Evolutionary conservation across 345 rosid species (phyloP).

Genomic region (Schrenkiella parvula): DNA sequence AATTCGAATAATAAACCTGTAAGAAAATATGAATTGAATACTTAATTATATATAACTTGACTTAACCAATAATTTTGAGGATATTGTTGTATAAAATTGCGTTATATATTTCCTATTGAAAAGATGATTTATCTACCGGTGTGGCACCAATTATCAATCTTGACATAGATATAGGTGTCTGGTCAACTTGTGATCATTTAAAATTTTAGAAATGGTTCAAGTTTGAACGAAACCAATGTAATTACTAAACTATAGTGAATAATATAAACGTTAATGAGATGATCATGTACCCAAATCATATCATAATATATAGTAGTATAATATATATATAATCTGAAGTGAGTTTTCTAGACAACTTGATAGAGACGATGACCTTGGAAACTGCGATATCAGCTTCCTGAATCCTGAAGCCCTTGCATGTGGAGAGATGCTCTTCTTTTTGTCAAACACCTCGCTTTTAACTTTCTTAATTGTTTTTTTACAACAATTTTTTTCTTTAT

Average conservation of each 20-base stretch:
- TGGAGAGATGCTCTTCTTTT: constrained; percentile 35
- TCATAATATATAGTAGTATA: neutral
- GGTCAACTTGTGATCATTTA: neutral
- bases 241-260: neutral
- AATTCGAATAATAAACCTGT: neutral
- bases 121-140: neutral
- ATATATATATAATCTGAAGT: neutral
- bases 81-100: neutral
- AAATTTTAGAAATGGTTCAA: neutral
- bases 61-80: neutral
- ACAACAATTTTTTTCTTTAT: too few relatives aligned
- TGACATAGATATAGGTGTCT: neutral
- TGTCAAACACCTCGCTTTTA: constrained; percentile 22
- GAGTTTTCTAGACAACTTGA: constrained; percentile 23
- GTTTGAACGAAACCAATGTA: neutral
- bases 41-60: neutral
- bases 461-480: too few relatives aligned
- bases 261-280: too few relatives aligned
- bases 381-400: constrained; percentile 24
- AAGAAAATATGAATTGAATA: neutral
- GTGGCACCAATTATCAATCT: constrained; percentile 4
- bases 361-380: constrained; percentile 27
- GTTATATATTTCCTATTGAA: neutral
- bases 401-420: constrained; percentile 29
- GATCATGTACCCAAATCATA: neutral